These are phyloP conservation scores for Syzygium oleosum DNA, from an alignment of 345 rosid species.

Conservation along the genomic window DNA sequence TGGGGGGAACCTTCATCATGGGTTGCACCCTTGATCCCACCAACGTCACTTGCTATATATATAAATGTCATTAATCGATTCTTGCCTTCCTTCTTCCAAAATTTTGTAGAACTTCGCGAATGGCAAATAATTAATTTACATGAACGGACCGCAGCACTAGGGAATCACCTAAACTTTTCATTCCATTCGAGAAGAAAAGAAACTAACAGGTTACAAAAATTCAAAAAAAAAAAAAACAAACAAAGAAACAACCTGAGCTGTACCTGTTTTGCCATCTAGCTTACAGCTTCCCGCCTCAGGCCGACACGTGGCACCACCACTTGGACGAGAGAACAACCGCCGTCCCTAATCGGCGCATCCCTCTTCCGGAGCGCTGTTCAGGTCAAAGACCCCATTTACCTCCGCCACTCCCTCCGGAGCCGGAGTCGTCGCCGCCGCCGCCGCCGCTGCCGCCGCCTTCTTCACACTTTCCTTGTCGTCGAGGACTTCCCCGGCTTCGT, in stretches of 20 bases:
- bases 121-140: background rate
- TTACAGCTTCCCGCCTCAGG: background rate
- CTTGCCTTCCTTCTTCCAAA: background rate
- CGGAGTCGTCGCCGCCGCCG: background rate
- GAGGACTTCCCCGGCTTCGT: background rate
- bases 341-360: background rate
- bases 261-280: background rate
- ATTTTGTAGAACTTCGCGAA: background rate
- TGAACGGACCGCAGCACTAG: background rate
- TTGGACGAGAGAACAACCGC: background rate
- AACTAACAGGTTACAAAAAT: background rate
- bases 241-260: background rate
- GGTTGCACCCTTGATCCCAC: background rate
- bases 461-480: background rate
- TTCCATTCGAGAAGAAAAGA: background rate
- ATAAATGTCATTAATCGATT: background rate
- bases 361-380: conserved; percentile 15
- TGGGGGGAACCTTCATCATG: background rate
- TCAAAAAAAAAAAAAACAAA: background rate
- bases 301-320: background rate
- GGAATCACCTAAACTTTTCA: background rate
- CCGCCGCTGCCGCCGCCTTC: background rate
- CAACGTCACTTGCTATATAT: background rate
- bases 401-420: background rate
- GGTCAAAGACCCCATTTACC: conserved; percentile 1